Base-by-base conservation (phyloP, 306 rosid species). In the Boehmeria nivea region DNA sequence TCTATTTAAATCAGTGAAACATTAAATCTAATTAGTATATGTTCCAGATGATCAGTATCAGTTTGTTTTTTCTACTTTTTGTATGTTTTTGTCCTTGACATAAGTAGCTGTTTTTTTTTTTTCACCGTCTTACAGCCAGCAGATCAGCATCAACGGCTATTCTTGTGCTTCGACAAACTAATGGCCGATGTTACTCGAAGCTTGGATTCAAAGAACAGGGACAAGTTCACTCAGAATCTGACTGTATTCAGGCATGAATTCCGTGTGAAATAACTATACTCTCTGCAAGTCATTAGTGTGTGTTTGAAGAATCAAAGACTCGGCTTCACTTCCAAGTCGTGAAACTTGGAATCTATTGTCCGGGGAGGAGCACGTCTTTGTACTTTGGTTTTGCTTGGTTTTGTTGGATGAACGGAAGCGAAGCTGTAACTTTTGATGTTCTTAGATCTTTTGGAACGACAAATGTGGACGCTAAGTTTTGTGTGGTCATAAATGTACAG, bases 161-260 rank as follows among this genome's bases (percentile, higher is more conserved):
- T 72, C 44, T 57, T 65, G 69, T 80, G 81, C 56, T 80, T 80
- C 43, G 85, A 76, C 70, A 80, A 76, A 57, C 73, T 80, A 46
- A 80, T 80, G 85, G 56, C 71, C 11, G 82, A 80, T 54, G 85
- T 80, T 14, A 80, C 85, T 38, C 75, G 85, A 63, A 76, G 79
- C 64, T 72, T 80, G 76, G 85, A 80, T 62, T 76, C 85, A 23
- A 80, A 80, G 63, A 80, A 76, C 74, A 57, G 79, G 57, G 85
- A 80, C 71, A 80, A 80, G 62, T 80, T 80, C 63, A 75, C 85
- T 28, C 85, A 80, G 69, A 80, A 80, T 63, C 59, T 80, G 56
- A 75, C 85, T 12, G 51, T 53, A 57, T 80, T 76, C 71, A 72
- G 85, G 74, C 78, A 76, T 25, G 85, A 80, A 15, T 80, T 80